Base-by-base conservation (phyloP, 352 stramenopile genomes). In the Globisporangium polare region DNA sequence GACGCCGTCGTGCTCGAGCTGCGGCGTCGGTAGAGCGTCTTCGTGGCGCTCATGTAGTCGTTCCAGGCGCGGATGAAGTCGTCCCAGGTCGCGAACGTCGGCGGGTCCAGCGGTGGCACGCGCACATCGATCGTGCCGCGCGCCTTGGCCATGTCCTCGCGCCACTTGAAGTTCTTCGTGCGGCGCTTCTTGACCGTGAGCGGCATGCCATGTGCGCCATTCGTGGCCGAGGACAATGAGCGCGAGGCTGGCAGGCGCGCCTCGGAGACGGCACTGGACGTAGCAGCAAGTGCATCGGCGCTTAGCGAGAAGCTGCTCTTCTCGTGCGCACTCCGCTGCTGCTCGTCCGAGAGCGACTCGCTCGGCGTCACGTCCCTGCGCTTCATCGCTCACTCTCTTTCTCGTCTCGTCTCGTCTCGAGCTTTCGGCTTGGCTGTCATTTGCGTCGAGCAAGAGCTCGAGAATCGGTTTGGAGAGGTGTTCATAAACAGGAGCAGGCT, bases 81-180 rank as follows among this genome's bases (percentile, higher is more conserved):
- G 53, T 90, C 81, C 83, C 83, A 93, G 4, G 62, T 77, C 6
- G 52, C 62, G 53, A 91, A 93, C 15, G 79, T 83, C 59, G 62
- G 53, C 15, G 83, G 83, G 18, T 78, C 70, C 31, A 93, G 73
- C 20, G 72, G 63, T 7, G 77, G 76, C 20, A 91, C 58, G 15
- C 66, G 57, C 29, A 88, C 72, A 9, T 74, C 61, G 27, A 84
- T 63, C 2, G 58, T 68, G 22, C 72, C 74, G 18, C 80, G 78
- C 5, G 80, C 69, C 50, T 82, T 83, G 35, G 76, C 68, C 74
- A 90, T 73, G 51, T 91, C 74, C 62, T 93, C 83, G 37, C 83
- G 79, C 71, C 81, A 71, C 59, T 90, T 80, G 63, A 78, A 93
- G 72, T 93, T 90, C 68, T 93, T 93, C 18, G 83, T 93, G 43